Conservation (phyloP, 805 yeast genomes). For the Suhomyces canberraensis region DNA sequence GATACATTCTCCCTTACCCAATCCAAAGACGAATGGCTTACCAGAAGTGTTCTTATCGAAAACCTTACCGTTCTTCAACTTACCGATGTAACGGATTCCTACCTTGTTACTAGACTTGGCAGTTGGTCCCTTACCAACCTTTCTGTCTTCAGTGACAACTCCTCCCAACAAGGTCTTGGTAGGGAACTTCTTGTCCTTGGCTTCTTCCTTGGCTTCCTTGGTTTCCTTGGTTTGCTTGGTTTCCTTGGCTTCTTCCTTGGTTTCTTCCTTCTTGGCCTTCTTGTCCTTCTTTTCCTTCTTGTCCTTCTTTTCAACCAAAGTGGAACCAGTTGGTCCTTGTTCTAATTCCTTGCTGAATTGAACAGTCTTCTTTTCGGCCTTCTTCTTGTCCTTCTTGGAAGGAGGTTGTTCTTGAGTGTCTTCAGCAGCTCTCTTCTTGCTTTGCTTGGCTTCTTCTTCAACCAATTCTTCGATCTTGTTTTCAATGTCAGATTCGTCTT, state of each 20-base stretch:
- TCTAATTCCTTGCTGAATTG: conserved; percentile 88
- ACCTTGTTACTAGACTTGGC: conserved; percentile 89
- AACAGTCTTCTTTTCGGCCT: conserved; percentile 63
- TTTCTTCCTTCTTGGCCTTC: conserved; percentile 15
- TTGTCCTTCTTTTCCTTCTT: conserved; percentile 20
- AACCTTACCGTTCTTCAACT: conserved; percentile 91
- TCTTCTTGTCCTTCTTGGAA: conserved; percentile 27
- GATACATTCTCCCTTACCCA: conserved; percentile 98
- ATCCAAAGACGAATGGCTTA: conserved; percentile 85
- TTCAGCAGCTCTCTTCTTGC: conserved; percentile 27
- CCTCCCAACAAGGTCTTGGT: conserved; percentile 89
- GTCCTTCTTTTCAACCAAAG: conserved; percentile 24
- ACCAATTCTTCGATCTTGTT: conserved; percentile 71
- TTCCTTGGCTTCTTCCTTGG: conserved; percentile 18
- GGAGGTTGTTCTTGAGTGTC: conserved; percentile 24
- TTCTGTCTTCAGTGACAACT: conserved; percentile 88
- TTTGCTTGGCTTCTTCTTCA: conserved; percentile 51
- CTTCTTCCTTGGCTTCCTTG: conserved; percentile 17
- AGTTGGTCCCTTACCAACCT: conserved; percentile 78
- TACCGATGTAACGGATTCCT: conserved; percentile 97
- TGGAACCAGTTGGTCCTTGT: conserved; percentile 81
- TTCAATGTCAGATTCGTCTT: conserved; percentile 67
- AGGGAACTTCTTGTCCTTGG: conserved; percentile 51
- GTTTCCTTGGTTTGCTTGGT: conserved; percentile 18
- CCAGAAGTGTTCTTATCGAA: conserved; percentile 97